Conservation (phyloP, 768 basidiomycete genomes). For the Imleria badia region DNA sequence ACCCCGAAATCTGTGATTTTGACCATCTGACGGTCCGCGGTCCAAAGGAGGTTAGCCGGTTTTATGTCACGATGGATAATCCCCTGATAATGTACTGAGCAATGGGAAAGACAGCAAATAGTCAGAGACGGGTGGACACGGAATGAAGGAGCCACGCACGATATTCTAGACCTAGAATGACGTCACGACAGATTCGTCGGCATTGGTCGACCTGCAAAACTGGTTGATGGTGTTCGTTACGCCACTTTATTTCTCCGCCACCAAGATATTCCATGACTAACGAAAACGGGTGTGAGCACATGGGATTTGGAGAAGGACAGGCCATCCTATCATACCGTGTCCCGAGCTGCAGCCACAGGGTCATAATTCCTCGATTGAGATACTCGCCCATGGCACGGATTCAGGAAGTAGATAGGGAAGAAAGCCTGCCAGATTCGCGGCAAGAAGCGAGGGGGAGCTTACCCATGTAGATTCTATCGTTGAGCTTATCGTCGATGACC, state of each 20-base stretch:
- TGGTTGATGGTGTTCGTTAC: slow-evolving; percentile 59
- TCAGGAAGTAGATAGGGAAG: slow-evolving; percentile 23
- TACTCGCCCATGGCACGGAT: slow-evolving; percentile 28
- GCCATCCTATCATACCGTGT: slow-evolving; percentile 30
- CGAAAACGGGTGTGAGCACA: slow-evolving; percentile 21
- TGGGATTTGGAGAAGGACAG: slow-evolving; percentile 4
- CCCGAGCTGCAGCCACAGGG: slow-evolving; percentile 33
- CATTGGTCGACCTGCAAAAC: slow-evolving; percentile 82
- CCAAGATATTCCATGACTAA: slow-evolving; percentile 95
- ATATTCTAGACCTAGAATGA: slow-evolving; percentile 93
- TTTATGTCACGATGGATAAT: slow-evolving; percentile 99
- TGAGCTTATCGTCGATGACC: slow-evolving; percentile 90
- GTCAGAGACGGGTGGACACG: slow-evolving; percentile 5
- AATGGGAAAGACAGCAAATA: neutral
- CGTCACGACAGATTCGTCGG: slow-evolving; percentile 86
- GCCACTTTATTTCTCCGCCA: slow-evolving; percentile 95
- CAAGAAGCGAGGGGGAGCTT: slow-evolving; percentile 35
- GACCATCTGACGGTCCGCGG: slow-evolving; percentile 79
- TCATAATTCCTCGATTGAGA: slow-evolving; percentile 33
- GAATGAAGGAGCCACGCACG: slow-evolving; percentile 51
- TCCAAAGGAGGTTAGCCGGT: slow-evolving; percentile 94
- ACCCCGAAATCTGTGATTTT: slow-evolving; percentile 99
- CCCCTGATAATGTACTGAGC: slow-evolving; percentile 89
- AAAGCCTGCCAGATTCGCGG: slow-evolving; percentile 13
- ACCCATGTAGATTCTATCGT: slow-evolving; percentile 94